These are phyloP conservation scores for Celoporthe dispersa DNA, from an alignment of 2,329 filamentous ascomycete species.

Conservation along the genomic window DNA sequence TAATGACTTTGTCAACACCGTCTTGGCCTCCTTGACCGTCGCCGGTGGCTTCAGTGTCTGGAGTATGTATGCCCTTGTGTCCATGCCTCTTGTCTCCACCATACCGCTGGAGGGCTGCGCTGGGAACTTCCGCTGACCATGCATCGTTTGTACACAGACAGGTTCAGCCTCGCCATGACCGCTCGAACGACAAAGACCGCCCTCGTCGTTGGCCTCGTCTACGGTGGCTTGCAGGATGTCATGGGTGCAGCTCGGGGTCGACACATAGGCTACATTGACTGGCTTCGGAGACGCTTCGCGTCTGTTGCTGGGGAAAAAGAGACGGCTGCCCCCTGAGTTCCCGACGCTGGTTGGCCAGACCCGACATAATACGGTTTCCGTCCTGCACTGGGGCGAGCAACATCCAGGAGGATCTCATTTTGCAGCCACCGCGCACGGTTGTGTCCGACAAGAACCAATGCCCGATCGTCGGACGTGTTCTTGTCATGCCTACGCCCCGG, in stretches of 20 bases:
- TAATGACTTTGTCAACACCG: constrained; percentile 79
- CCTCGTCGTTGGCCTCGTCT: constrained; percentile 76
- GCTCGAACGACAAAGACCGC: constrained; percentile 81
- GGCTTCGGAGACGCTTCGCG: constrained; percentile 53
- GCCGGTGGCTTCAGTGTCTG: constrained; percentile 86
- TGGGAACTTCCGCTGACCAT: constrained; percentile 18
- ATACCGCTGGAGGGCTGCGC: constrained; percentile 6
- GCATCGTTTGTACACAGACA: constrained; percentile 55
- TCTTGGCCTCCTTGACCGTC: constrained; percentile 80
- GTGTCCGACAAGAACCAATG: not conserved
- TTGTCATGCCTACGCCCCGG: not conserved
- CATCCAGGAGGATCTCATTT: not conserved
- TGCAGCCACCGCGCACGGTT: not conserved
- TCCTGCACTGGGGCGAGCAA: not conserved
- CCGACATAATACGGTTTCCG: not conserved
- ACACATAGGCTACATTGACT: constrained; percentile 75
- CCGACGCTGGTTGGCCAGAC: not conserved
- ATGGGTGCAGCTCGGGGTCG: constrained; percentile 72
- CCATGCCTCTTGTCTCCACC: not conserved
- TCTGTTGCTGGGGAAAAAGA: constrained; percentile 33
- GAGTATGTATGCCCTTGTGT: constrained; percentile 61
- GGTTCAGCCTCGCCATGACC: constrained; percentile 76
- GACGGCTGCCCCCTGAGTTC: not conserved
- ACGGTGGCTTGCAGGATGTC: constrained; percentile 80
- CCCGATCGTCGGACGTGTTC: not conserved